Evolutionary conservation across 1,284 basidiomycete genomes (phyloP).

Genomic region (Leccinum subrobustum): DNA sequence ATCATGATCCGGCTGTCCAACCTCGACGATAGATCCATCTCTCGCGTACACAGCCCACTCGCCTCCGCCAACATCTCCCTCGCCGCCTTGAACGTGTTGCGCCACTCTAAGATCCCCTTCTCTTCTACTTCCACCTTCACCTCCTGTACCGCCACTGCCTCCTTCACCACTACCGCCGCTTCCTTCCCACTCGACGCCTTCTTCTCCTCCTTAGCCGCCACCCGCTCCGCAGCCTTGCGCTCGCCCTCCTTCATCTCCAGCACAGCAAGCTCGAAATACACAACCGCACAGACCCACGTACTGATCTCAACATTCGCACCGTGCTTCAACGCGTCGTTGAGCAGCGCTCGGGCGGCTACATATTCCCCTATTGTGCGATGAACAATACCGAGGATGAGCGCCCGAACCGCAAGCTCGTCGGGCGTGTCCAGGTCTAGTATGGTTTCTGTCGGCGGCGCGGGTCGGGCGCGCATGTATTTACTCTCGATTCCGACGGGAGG

Average conservation of each 20-base stretch:
- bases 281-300: constrained; percentile 66
- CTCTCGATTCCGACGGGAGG: constrained; percentile 43
- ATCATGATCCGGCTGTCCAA: constrained; percentile 68
- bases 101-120: constrained; percentile 42
- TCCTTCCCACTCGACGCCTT: background rate
- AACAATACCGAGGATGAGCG: constrained; percentile 64
- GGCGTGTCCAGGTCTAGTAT: constrained; percentile 55
- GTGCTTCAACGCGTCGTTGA: constrained; percentile 49
- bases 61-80: constrained; percentile 52
- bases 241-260: constrained; percentile 60
- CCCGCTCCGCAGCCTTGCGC: constrained; percentile 18
- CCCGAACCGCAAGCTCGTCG: constrained; percentile 68
- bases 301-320: constrained; percentile 43
- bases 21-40: constrained; percentile 62
- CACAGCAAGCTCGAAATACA: constrained; percentile 67
- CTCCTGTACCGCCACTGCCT: background rate
- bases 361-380: constrained; percentile 57
- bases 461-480: constrained; percentile 27
- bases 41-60: constrained; percentile 46
- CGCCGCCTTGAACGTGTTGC: constrained; percentile 44
- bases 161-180: background rate
- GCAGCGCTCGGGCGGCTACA: constrained; percentile 43
- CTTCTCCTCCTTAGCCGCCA: background rate
- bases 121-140: constrained; percentile 10
- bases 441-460: constrained; percentile 8